phyloP scores from a whole-genome alignment of 1,284 basidiomycete species.

The Puccinia coronata region DNA sequence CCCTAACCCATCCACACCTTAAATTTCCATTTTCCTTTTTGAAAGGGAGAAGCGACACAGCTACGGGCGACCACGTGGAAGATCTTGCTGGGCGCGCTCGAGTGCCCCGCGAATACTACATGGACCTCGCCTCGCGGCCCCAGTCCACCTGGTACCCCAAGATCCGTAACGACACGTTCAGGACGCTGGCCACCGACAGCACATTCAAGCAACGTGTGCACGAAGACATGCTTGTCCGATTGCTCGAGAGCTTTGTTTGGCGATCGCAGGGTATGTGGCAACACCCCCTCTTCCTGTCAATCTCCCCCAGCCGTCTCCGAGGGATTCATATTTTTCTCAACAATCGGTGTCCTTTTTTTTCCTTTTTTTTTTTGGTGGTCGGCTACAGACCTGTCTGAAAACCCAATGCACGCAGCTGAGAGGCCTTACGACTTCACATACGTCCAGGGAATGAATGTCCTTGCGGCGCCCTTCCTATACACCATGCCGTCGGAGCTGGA shows the following conservation, averaged over 20 bases:
- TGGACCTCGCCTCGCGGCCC: constrained; percentile 27
- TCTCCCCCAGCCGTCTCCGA: too few relatives aligned
- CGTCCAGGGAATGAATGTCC: constrained; percentile 79
- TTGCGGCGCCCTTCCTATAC: constrained; percentile 94
- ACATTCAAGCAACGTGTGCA: constrained; percentile 92
- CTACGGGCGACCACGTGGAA: constrained; percentile 43
- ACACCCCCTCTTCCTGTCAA: too few relatives aligned
- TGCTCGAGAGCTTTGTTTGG: constrained; percentile 97
- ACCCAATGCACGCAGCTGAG: not conserved
- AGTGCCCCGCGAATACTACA: constrained; percentile 39
- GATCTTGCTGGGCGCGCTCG: constrained; percentile 40
- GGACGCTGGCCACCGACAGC: constrained; percentile 89
- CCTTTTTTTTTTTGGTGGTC: not conserved
- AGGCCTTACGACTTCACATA: constrained; percentile 40
- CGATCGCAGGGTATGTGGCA: constrained; percentile 71
- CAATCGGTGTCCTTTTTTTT: too few relatives aligned
- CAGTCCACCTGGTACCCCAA: constrained; percentile 54
- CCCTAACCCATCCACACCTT: not conserved
- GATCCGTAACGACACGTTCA: constrained; percentile 65
- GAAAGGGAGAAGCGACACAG: constrained; percentile 33
- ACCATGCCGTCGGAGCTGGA: constrained; percentile 93
- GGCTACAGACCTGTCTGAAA: constrained; percentile 70
- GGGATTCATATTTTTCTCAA: too few relatives aligned
- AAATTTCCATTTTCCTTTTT: not conserved
- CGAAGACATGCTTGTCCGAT: constrained; percentile 91